These are phyloP conservation scores for Iodosphaeria phyllophila DNA, from an alignment of 2,329 filamentous ascomycete species.

Conservation along the genomic window DNA sequence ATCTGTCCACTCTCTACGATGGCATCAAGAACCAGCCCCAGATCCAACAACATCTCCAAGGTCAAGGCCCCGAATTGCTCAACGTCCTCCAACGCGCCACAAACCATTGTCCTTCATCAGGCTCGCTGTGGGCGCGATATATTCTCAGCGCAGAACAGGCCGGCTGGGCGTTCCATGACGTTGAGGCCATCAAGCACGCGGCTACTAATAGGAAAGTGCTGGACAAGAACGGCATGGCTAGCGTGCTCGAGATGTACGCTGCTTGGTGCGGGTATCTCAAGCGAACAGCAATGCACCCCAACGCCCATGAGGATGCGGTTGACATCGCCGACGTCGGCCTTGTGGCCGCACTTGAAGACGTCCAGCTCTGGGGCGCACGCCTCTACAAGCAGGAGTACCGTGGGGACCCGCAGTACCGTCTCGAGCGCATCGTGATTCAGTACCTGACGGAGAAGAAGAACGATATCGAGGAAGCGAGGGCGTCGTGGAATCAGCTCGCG, in stretches of 20 bases:
- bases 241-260: conserved; percentile 77
- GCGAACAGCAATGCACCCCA: conserved; percentile 59
- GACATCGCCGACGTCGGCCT: conserved; percentile 86
- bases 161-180: conserved; percentile 55
- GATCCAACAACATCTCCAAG: conserved; percentile 10
- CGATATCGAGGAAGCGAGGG: conserved; percentile 57
- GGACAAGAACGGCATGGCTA: conserved; percentile 70
- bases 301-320: conserved; percentile 60
- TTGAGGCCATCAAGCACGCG: conserved; percentile 79
- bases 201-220: conserved; percentile 75
- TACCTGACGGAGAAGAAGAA: conserved; percentile 75
- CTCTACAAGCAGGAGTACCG: conserved; percentile 59
- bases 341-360: conserved; percentile 67
- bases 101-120: conserved; percentile 84
- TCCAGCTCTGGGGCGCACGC: conserved; percentile 58
- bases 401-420: conserved; percentile 74
- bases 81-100: conserved; percentile 66
- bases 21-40: conserved; percentile 19
- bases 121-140: conserved; percentile 76
- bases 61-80: conserved; percentile 31
- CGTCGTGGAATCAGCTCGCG: conserved; percentile 55
- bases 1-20: conserved; percentile 36
- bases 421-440: conserved; percentile 84
- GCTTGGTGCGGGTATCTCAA: conserved; percentile 92
- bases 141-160: conserved; percentile 72